A percentile compares a stretch with the other conserved stretches of the same genome.
phyloP scores from a whole-genome alignment of 108 stramenopile genomes.

The Poteriospumella lacustris region DNA sequence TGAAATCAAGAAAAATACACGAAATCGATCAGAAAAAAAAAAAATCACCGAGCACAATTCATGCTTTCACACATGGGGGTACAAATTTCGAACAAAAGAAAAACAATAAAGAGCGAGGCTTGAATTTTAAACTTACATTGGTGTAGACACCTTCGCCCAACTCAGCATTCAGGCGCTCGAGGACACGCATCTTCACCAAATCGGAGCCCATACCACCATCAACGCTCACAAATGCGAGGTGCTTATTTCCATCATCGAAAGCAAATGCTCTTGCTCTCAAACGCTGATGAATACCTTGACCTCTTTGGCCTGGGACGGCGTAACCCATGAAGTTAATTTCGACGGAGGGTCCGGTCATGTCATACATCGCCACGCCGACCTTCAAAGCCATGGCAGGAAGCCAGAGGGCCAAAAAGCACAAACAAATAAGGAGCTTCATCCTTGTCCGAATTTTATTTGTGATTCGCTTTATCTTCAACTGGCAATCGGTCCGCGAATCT shows the following conservation, averaged over 20 bases:
- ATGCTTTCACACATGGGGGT: too few relatives aligned
- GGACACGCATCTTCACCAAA: slow-evolving; percentile 42
- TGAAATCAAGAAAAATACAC: too few relatives aligned
- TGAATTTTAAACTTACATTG: background rate
- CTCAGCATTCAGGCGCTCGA: slow-evolving; percentile 9
- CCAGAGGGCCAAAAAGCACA: too few relatives aligned
- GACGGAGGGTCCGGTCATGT: slow-evolving; percentile 29
- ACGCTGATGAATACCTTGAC: slow-evolving; percentile 53
- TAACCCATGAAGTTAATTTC: slow-evolving; percentile 36
- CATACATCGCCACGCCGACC: slow-evolving; percentile 18
- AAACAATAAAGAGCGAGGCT: background rate
- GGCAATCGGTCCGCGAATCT: too few relatives aligned
- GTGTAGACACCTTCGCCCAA: slow-evolving; percentile 4
- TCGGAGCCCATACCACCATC: slow-evolving; percentile 56
- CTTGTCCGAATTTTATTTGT: too few relatives aligned
- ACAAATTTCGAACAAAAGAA: too few relatives aligned
- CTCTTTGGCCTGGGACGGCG: slow-evolving; percentile 44
- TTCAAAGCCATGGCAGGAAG: too few relatives aligned
- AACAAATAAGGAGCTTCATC: too few relatives aligned
- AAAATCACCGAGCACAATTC: too few relatives aligned
- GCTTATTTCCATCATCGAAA: slow-evolving; percentile 30
- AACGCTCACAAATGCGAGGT: slow-evolving; percentile 55
- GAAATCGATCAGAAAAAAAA: too few relatives aligned
- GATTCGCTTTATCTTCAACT: too few relatives aligned
- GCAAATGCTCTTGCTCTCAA: slow-evolving; percentile 55